Base-by-base conservation (phyloP, 495 filamentous ascomycete species). In the Podospora appendiculata region DNA sequence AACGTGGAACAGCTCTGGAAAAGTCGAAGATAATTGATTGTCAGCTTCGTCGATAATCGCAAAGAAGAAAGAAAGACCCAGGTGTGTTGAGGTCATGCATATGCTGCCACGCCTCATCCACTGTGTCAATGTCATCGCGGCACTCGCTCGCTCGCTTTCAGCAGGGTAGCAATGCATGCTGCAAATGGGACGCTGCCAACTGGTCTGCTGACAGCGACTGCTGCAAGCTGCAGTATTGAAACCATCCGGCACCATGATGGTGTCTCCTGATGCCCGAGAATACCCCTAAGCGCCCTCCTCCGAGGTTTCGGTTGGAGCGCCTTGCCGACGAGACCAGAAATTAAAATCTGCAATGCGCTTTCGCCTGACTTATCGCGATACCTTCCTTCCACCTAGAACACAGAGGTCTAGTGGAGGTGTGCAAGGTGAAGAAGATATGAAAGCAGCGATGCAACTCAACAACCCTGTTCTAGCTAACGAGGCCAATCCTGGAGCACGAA, bases 101-200 rank as follows among this genome's bases (percentile, higher is more conserved):
- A 18, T 41, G 13, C 36, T 42, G 36, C 50, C 50, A 42, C 44
- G 46, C 54, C n/a, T 51, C 17, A 10, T 33, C 11, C 19, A 45
- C 19, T 41, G 34, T 47, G 48, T 32, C 40, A 47, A 39, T 17
- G 8, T 50, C n/a, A 38, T 7, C 19, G 33, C 36, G 13, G 19
- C 14, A 38, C 11, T 4, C 12, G 43, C 11, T 4, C 12, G 13
- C 36, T 38, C 8, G 19, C 39, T 12, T 16, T 9, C 33, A 16
- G 48, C 33, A 6, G 40, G 48, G 39, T 14, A 41, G 14, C 6
- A 42, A 9, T 41, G 6, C 42, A 33, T 8, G 18, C 44, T 16
- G 39, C 58, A 47, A 60, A 60, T 60, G 48, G 42, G 11, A 54
- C 16, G 19, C 45, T 41, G 54, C 54, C 48, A 60, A 32, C 48